A percentile compares a stretch with the other conserved stretches of the same genome.
Evolutionary conservation across 2,329 filamentous ascomycete genomes (phyloP).

Genomic region (Ascochyta koolunga): DNA sequence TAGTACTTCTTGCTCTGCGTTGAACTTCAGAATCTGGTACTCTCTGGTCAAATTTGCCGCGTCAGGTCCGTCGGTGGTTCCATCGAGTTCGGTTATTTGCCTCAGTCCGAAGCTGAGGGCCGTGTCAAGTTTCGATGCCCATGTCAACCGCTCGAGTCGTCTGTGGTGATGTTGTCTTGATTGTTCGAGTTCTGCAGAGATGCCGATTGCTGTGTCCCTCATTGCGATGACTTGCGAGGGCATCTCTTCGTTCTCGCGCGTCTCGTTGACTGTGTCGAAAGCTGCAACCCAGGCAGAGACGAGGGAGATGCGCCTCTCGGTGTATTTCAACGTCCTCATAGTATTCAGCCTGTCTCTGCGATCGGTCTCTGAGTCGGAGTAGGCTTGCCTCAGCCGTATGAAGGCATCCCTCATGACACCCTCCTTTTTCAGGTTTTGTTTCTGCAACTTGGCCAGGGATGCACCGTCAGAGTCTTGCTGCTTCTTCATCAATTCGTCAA

Average conservation of each 20-base stretch:
- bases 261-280: constrained; percentile 82
- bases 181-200: constrained; percentile 85
- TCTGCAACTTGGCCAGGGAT: constrained; percentile 87
- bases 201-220: constrained; percentile 86
- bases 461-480: constrained; percentile 85
- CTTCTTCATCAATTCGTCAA: constrained; percentile 92
- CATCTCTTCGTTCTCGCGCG: constrained; percentile 71
- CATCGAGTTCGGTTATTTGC: constrained; percentile 76
- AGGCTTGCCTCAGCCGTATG: constrained; percentile 78
- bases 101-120: constrained; percentile 84
- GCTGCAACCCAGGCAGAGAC: constrained; percentile 93
- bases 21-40: constrained; percentile 82
- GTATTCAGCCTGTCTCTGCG: constrained; percentile 77
- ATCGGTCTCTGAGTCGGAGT: constrained; percentile 78
- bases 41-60: constrained; percentile 76
- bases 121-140: constrained; percentile 86
- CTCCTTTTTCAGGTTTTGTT: constrained; percentile 86
- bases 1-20: constrained; percentile 80
- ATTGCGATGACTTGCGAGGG: constrained; percentile 67
- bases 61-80: constrained; percentile 68
- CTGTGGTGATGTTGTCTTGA: constrained; percentile 92
- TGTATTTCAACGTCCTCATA: constrained; percentile 81
- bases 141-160: constrained; percentile 77
- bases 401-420: constrained; percentile 77
- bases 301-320: constrained; percentile 83